Percentiles rank a stretch among this genome's conserved stretches.
Evolutionary conservation across 768 basidiomycete species (phyloP).

Genomic region (Asterophora lycoperdoides): DNA sequence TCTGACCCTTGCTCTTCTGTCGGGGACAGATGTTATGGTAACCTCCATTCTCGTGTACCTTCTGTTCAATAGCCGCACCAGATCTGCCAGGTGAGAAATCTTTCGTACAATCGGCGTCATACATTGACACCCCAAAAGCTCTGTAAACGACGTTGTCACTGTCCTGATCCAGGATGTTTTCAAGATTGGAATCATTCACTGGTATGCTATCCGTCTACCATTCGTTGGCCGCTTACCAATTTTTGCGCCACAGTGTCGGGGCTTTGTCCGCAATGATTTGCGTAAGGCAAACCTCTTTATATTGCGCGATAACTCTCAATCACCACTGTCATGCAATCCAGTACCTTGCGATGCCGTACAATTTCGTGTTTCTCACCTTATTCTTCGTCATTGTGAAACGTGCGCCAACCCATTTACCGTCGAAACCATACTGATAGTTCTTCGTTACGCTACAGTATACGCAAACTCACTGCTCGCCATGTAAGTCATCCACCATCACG

Average conservation of each 20-base stretch:
- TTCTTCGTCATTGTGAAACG: slow-evolving; percentile 9
- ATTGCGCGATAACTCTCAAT: background rate
- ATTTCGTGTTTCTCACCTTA: slow-evolving; percentile 7
- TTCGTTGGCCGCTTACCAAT: background rate
- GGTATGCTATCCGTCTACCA: background rate
- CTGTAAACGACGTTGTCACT: slow-evolving; percentile 1
- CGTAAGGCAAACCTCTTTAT: background rate
- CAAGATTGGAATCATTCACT: slow-evolving; percentile 9
- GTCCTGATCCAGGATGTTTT: slow-evolving; percentile 6
- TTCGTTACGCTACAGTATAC: slow-evolving; percentile 1
- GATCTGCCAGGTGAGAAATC: background rate
- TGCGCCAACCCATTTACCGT: background rate
- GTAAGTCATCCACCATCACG: background rate
- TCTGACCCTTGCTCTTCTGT: slow-evolving; percentile 2
- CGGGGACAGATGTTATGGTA: slow-evolving; percentile 3
- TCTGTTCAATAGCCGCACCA: slow-evolving; percentile 6
- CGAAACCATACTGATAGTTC: no score
- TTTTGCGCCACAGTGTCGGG: background rate
- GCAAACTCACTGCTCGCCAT: slow-evolving; percentile 11
- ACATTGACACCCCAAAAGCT: background rate
- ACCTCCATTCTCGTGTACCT: slow-evolving; percentile 5
- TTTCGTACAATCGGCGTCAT: background rate
- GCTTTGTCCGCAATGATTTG: slow-evolving; percentile 9
- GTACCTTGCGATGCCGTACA: slow-evolving; percentile 10
- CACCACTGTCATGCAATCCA: background rate